Evolutionary conservation across 2,329 filamentous ascomycete genomes (phyloP).

Genomic region (Shiraia bambusicola): DNA sequence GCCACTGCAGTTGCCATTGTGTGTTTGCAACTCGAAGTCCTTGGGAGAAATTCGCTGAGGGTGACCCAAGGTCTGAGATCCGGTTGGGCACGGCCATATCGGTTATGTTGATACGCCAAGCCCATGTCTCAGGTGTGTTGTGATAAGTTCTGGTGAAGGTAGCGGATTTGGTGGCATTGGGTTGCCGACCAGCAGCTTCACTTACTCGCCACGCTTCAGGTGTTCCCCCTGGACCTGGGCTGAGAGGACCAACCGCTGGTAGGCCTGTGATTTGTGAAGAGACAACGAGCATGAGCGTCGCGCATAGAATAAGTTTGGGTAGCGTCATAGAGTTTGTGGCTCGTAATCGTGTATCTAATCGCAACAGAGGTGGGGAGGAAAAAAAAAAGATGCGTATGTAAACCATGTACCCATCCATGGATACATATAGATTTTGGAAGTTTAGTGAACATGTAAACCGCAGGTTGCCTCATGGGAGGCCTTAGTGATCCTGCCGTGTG

Average conservation of each 20-base stretch:
- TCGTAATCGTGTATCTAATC: no score
- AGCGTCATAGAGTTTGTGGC: no score
- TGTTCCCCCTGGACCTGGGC: neutral
- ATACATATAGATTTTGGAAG: no score
- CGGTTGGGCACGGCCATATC: neutral
- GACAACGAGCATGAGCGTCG: neutral
- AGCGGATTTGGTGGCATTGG: neutral
- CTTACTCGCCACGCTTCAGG: slow-evolving; percentile 2
- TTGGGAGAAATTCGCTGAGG: slow-evolving; percentile 1
- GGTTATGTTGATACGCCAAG: slow-evolving; percentile 4
- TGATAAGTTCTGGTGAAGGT: slow-evolving; percentile 1
- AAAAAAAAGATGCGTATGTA: no score
- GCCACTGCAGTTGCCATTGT: slow-evolving; percentile 7
- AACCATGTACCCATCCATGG: no score
- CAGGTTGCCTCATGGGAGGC: no score
- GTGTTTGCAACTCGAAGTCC: slow-evolving; percentile 1
- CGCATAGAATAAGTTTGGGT: no score
- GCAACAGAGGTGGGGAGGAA: no score
- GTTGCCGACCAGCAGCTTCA: neutral
- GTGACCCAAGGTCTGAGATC: neutral
- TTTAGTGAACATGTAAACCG: no score
- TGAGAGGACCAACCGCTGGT: neutral
- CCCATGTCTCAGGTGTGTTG: neutral
- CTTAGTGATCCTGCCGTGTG: no score
- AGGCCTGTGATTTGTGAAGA: neutral